These are phyloP conservation scores for Cryptosporidium sp. DNA, from an alignment of 169 alveolate species.

Conservation along the genomic window DNA sequence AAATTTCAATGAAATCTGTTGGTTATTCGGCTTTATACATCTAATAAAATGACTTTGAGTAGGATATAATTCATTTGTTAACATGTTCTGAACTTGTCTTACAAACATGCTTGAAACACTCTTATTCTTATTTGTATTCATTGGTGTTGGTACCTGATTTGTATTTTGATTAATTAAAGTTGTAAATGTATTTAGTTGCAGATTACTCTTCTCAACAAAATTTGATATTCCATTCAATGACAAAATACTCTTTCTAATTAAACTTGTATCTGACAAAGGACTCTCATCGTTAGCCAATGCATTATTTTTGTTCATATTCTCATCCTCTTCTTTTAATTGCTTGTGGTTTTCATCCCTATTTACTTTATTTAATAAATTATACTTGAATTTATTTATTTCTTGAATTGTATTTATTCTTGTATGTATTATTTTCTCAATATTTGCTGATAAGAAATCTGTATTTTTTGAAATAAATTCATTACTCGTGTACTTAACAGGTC, in stretches of 20 bases:
- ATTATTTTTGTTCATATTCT: neutral
- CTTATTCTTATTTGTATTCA: conserved; percentile 64
- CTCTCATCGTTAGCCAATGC: neutral
- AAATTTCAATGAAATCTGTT: conserved; percentile 75
- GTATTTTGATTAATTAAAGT: neutral
- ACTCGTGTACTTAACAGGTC: conserved; percentile 79
- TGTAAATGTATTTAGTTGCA: neutral
- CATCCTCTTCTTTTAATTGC: neutral
- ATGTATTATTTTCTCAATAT: conserved; percentile 73
- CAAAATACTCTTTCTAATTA: conserved; percentile 7
- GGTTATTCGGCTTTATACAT: conserved; percentile 80
- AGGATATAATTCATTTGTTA: conserved; percentile 75
- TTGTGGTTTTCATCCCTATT: neutral
- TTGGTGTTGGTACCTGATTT: conserved; percentile 57
- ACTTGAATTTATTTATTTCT: neutral
- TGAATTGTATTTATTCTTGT: conserved; percentile 33
- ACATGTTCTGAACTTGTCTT: conserved; percentile 78
- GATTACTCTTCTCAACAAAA: neutral
- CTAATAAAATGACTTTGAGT: conserved; percentile 80
- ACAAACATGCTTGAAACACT: conserved; percentile 72
- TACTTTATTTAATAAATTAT: conserved; percentile 6
- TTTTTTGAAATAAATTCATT: conserved; percentile 78
- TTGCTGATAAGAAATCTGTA: conserved; percentile 78
- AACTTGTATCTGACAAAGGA: neutral
- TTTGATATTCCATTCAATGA: neutral